Percentiles rank a stretch among this genome's conserved stretches.
Conservation (phyloP, 768 basidiomycete genomes). For the Myochromella boudieri region DNA sequence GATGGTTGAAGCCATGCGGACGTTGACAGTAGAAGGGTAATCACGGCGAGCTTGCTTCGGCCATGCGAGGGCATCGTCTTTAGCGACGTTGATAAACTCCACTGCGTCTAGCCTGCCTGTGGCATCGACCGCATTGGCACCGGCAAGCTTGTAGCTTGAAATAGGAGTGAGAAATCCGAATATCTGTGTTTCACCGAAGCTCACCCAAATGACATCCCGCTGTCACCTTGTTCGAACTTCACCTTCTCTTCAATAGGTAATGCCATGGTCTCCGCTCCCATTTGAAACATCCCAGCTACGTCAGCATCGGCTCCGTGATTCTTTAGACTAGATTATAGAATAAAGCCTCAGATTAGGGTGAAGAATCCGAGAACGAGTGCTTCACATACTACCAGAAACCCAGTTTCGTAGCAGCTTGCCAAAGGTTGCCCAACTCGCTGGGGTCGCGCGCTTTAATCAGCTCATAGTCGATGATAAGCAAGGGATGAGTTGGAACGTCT, state of each 20-base stretch:
- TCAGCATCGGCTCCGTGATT: constrained; percentile 54
- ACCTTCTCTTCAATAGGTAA: constrained; percentile 58
- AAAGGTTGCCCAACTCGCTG: constrained; percentile 49
- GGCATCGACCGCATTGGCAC: constrained; percentile 62
- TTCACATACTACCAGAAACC: constrained; percentile 66
- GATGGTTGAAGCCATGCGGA: constrained; percentile 49
- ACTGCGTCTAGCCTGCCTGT: constrained; percentile 53
- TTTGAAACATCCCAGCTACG: constrained; percentile 51
- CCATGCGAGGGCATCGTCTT: constrained; percentile 67
- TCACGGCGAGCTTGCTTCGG: constrained; percentile 50
- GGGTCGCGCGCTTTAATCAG: constrained; percentile 41
- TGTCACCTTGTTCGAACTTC: constrained; percentile 56
- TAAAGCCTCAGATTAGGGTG: too few relatives aligned
- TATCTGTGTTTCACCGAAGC: not conserved
- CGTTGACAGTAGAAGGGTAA: constrained; percentile 53
- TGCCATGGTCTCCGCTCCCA: constrained; percentile 53
- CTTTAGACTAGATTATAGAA: constrained; percentile 38
- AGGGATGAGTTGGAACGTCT: constrained; percentile 51
- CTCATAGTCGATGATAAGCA: constrained; percentile 55
- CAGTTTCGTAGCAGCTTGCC: constrained; percentile 55
- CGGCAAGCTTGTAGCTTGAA: constrained; percentile 58
- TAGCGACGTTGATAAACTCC: constrained; percentile 67
- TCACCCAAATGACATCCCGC: constrained; percentile 40
- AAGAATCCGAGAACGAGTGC: too few relatives aligned
- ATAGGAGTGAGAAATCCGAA: not conserved